Evolutionary conservation across 2,329 filamentous ascomycete species (phyloP).

Genomic region (Xylaria arbuscula): DNA sequence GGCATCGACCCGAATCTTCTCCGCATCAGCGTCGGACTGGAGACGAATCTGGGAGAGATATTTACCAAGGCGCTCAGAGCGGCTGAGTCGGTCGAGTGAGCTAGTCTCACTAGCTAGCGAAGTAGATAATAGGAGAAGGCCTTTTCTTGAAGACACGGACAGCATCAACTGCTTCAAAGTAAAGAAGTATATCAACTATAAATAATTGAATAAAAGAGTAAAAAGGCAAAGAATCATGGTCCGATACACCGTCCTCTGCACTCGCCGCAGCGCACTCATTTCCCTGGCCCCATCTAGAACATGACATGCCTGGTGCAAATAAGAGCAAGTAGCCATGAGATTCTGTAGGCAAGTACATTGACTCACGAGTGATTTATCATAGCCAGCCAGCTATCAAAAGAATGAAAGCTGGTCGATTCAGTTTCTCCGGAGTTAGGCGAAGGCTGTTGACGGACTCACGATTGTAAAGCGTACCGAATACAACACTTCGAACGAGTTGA

Average conservation of each 20-base stretch:
- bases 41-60: constrained; percentile 73
- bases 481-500: background rate
- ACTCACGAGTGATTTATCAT: too few species aligned
- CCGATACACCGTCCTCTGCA: background rate
- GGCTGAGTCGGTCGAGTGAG: constrained; percentile 51
- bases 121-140: background rate
- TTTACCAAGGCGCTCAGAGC: constrained; percentile 78
- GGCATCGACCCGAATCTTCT: constrained; percentile 85
- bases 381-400: background rate
- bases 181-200: background rate
- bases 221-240: background rate
- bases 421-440: background rate
- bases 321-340: background rate
- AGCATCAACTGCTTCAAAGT: constrained; percentile 9
- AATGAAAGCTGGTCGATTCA: background rate
- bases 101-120: background rate
- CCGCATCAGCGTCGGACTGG: constrained; percentile 88
- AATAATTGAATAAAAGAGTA: background rate
- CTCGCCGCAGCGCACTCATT: background rate
- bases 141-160: background rate
- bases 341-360: background rate
- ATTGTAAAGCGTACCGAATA: background rate
- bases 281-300: background rate
- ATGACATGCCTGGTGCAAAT: background rate
- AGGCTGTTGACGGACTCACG: background rate